phyloP scores from a whole-genome alignment of 371 early-diverging fungal species.

The Mortierella sp. region DNA sequence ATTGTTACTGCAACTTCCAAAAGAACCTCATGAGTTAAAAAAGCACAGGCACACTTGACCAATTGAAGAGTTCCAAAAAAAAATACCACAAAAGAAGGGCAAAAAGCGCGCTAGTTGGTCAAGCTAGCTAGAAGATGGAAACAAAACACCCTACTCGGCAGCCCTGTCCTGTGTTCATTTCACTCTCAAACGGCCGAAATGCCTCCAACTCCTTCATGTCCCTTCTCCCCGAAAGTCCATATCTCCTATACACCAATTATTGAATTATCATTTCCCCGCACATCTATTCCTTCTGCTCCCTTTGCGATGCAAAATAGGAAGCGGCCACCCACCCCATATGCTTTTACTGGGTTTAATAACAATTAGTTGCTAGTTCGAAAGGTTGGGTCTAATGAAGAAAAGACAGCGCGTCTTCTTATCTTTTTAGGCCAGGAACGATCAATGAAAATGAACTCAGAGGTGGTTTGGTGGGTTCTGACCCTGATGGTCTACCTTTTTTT shows the following conservation, averaged over 20 bases:
- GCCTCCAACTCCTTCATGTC: background rate
- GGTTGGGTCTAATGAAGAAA: background rate
- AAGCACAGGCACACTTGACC: slow-evolving; percentile 3
- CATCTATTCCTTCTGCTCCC: background rate
- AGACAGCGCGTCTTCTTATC: background rate
- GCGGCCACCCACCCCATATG: background rate
- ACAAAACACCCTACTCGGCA: background rate
- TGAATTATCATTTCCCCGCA: background rate
- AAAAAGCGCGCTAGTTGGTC: background rate
- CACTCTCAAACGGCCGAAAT: slow-evolving; percentile 4
- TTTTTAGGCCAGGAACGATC: background rate
- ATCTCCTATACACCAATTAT: background rate
- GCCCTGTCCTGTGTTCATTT: background rate
- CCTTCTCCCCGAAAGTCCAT: background rate
- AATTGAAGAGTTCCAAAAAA: background rate
- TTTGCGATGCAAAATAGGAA: background rate
- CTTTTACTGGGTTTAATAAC: background rate
- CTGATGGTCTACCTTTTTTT: background rate
- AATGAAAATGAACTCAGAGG: background rate
- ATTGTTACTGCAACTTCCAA: no score
- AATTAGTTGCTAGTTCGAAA: background rate
- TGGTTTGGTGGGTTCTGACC: background rate
- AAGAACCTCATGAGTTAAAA: background rate
- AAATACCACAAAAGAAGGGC: background rate
- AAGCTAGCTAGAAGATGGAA: background rate